Conservation (phyloP, 805 yeast species). For the Ogataea methanolica region DNA sequence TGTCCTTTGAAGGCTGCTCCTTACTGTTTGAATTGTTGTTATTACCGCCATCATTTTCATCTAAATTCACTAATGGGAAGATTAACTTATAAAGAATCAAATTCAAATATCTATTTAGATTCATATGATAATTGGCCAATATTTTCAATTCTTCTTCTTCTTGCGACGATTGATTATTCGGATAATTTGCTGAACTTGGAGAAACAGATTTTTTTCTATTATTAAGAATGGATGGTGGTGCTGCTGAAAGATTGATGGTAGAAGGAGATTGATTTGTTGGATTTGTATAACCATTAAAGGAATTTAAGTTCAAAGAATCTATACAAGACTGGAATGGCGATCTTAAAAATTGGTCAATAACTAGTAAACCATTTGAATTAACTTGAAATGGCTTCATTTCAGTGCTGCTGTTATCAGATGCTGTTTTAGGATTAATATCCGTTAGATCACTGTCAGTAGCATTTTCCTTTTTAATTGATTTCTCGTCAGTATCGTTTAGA, state of each 20-base stretch:
- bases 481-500: too few species aligned
- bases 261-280: too few species aligned
- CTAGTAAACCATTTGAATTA: constrained; percentile 17
- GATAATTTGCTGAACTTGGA: too few species aligned
- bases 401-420: neutral
- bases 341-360: constrained; percentile 26
- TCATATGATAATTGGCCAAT: constrained; percentile 32
- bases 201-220: too few species aligned
- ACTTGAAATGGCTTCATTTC: constrained; percentile 4
- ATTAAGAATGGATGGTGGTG: too few species aligned
- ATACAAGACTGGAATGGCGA: constrained; percentile 22
- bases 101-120: constrained; percentile 31
- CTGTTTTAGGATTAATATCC: neutral
- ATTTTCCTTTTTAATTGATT: too few species aligned
- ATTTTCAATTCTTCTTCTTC: constrained; percentile 16
- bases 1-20: too few species aligned
- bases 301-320: constrained; percentile 19
- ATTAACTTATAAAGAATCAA: constrained; percentile 29
- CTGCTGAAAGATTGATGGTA: neutral
- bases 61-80: constrained; percentile 25
- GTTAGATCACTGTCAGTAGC: too few species aligned
- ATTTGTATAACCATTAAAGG: constrained; percentile 25
- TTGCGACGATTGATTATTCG: neutral
- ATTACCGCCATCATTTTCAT: constrained; percentile 14
- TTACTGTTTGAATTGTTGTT: too few species aligned